phyloP scores from a whole-genome alignment of 495 filamentous ascomycete species.

The Aspergillus diversus region DNA sequence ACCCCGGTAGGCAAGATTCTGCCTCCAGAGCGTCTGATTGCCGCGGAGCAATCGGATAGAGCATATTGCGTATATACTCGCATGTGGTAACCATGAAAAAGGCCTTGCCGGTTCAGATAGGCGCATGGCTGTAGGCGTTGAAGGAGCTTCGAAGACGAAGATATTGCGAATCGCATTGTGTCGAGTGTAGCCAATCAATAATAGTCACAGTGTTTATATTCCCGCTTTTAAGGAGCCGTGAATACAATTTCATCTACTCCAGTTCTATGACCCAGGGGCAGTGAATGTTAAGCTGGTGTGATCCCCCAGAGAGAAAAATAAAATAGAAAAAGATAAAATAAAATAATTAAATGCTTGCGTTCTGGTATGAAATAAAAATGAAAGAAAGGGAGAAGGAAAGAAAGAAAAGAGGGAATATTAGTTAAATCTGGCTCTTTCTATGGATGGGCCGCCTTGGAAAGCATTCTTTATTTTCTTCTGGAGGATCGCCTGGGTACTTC shows the following conservation, averaged over 20 bases:
- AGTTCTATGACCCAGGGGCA: not conserved
- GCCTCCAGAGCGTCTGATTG: not conserved
- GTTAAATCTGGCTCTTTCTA: not conserved
- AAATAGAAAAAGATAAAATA: not conserved
- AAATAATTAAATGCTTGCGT: not conserved
- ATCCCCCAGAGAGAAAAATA: not conserved
- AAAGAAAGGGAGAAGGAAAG: not conserved
- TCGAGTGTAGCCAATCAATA: not conserved
- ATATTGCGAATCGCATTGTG: conserved; percentile 6
- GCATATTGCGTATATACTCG: not conserved
- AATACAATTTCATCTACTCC: not conserved
- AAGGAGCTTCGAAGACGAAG: not conserved
- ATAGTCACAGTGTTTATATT: not conserved
- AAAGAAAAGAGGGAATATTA: not conserved
- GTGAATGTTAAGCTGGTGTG: not conserved
- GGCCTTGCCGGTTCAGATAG: conserved; percentile 1
- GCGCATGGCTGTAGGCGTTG: not conserved
- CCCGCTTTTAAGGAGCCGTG: not conserved
- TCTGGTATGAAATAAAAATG: not conserved
- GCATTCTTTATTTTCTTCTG: too few relatives aligned
- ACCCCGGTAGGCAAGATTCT: not conserved
- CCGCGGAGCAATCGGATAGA: not conserved
- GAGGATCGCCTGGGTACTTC: too few relatives aligned
- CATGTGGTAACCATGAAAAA: not conserved
- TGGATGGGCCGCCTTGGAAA: not conserved